Evolutionary conservation across 306 rosid species (phyloP), one percentile per base, ranked within the genome.

Genomic region (Prunus fruticosa): DNA sequence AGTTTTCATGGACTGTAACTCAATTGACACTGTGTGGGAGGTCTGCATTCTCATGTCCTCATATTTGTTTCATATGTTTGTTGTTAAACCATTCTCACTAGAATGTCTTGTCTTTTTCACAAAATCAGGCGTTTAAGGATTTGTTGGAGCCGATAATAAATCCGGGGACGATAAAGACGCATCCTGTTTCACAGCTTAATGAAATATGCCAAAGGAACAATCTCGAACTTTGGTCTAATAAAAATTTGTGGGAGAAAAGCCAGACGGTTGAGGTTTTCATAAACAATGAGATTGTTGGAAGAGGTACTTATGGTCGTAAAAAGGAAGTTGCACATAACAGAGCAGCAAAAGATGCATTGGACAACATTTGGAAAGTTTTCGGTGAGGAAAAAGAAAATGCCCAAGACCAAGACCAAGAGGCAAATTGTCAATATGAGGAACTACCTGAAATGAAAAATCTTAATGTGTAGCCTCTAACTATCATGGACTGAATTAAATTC

Each of bases 301-400:
- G 75, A 3, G 89, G 84, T 3, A 78, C 38, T 0, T 85, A 69
- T n/a, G 32, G 51, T 8, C 58, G 47, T 11, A 85, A 79, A 64
- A 90, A 88, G 45, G 90, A 87, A 1, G 81, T 91, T 22, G 93
- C 91, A 1, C 71, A 80, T 0, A 87, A 84, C 49, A 70, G 93
- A 84, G 93, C 96, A 3, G 88, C 96, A 0, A 84, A 82, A 81
- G 75, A 74, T 77, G 96, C 91, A 18, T 30, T 91, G 69, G 62
- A 80, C 2, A 91, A 91, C 61, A 78, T 74, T 8, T 32, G 11
- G 30, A 79, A 9, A 27, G 54, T 71, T 16, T 34, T 85, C 2
- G 16, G 22, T 5, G 28, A 28, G 16, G 64, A 41, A 19, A 72
- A 69, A 15, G 54, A 34, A 6, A 15, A 11, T 0, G 25, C 4